Percentiles rank a stretch among this genome's conserved stretches.
phyloP scores from a whole-genome alignment of 768 basidiomycete genomes.

The Collybia mongolica region DNA sequence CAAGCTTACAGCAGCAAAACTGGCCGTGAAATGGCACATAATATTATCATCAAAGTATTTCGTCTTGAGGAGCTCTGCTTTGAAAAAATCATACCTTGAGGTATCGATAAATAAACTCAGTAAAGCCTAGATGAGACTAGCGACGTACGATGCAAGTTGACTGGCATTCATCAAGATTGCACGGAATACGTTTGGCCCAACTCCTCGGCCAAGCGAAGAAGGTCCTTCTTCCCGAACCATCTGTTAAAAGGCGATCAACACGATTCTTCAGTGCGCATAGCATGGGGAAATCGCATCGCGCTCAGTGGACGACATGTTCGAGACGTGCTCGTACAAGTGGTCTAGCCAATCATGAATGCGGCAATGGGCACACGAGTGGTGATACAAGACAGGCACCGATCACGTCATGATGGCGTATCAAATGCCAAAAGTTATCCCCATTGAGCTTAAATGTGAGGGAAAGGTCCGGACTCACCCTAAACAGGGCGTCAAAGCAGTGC shows the following conservation, averaged over 20 bases:
- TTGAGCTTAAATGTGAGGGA: conserved; percentile 9
- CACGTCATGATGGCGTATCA: conserved; percentile 4
- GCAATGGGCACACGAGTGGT: conserved; percentile 12
- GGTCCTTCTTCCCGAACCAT: conserved; percentile 88
- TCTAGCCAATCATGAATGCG: too few species aligned
- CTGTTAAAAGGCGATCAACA: conserved; percentile 29
- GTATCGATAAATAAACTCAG: background rate
- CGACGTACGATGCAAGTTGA: conserved; percentile 82
- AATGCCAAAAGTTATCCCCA: conserved; percentile 8
- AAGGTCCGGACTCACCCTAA: conserved; percentile 52
- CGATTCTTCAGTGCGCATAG: background rate
- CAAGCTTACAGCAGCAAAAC: conserved; percentile 73
- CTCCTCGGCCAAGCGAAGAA: conserved; percentile 73
- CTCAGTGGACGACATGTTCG: too few species aligned
- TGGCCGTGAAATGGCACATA: conserved; percentile 78
- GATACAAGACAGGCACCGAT: conserved; percentile 13
- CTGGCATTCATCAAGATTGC: conserved; percentile 89
- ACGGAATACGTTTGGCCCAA: conserved; percentile 84
- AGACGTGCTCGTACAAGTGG: too few species aligned
- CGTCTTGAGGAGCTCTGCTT: conserved; percentile 74
- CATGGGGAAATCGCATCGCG: background rate
- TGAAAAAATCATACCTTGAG: conserved; percentile 87
- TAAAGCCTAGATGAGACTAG: background rate
- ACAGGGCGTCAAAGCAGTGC: conserved; percentile 85
- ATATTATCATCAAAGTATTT: conserved; percentile 81